phyloP scores from a whole-genome alignment of 805 yeast species.

The Hagleromyces aurorensis region DNA sequence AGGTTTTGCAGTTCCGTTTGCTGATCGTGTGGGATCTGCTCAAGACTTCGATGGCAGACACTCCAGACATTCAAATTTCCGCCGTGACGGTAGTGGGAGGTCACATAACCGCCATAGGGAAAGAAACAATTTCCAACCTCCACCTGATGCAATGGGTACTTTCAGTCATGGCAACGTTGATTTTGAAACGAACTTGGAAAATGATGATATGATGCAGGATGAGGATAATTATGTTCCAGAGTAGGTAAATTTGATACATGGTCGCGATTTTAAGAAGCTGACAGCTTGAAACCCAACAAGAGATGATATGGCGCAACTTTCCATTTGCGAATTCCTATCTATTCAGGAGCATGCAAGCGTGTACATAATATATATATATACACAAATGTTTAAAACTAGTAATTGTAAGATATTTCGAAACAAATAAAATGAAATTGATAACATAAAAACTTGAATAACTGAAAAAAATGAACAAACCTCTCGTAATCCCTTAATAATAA shows the following conservation, averaged over 20 bases:
- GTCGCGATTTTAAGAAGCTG: no score
- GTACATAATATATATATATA: no score
- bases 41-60: conserved; percentile 3
- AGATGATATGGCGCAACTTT: no score
- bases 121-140: conserved; percentile 9
- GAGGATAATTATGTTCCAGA: conserved; percentile 24
- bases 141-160: conserved; percentile 14
- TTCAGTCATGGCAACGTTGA: conserved; percentile 7
- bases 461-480: no score
- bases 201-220: conserved; percentile 12
- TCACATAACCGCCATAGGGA: conserved; percentile 6
- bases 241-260: conserved; percentile 5
- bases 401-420: no score
- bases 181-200: conserved; percentile 1
- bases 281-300: no score
- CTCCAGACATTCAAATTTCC: conserved; percentile 7
- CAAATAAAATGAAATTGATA: no score
- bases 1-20: conserved; percentile 37
- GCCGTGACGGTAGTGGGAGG: conserved; percentile 6
- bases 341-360: no score
- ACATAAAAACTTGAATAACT: no score
- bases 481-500: no score
- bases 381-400: no score
- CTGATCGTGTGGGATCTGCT: conserved; percentile 24
- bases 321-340: no score